Percentiles rank a stretch among this genome's conserved stretches.
phyloP scores from a whole-genome alignment of 2,329 filamentous ascomycete species.

The Teratosphaeria viscida region DNA sequence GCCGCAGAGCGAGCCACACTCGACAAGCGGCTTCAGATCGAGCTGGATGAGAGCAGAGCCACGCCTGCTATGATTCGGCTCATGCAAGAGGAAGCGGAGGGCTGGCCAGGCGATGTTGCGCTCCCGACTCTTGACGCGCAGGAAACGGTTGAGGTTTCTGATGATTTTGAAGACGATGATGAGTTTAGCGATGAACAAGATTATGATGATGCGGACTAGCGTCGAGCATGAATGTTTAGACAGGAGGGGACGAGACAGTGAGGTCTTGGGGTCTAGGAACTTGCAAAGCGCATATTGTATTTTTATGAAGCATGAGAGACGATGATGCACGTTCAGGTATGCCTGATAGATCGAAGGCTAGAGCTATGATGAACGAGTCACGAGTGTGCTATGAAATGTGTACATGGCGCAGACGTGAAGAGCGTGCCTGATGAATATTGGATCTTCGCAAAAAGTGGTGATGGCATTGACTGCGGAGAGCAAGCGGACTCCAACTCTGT shows the following conservation, averaged over 20 bases:
- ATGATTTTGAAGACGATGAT: not conserved
- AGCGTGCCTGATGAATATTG: not conserved
- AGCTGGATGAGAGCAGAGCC: conserved; percentile 5
- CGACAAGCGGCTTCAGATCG: not conserved
- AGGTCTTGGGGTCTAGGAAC: not conserved
- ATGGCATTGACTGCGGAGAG: not conserved
- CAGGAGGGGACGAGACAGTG: not conserved
- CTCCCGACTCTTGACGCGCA: not conserved
- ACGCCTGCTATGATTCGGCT: not conserved
- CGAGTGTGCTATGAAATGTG: not conserved
- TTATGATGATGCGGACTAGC: not conserved
- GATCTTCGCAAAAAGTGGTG: not conserved
- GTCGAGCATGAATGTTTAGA: not conserved
- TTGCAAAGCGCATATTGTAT: not conserved
- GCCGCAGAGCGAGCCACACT: not conserved
- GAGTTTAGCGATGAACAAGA: not conserved
- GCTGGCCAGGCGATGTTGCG: conserved; percentile 1
- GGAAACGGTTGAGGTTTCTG: not conserved
- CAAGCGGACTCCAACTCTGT: not conserved
- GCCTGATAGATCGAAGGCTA: not conserved
- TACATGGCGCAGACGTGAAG: not conserved
- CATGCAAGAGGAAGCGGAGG: conserved; percentile 3
- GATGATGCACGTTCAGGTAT: not conserved
- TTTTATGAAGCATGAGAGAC: not conserved
- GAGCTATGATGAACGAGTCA: not conserved